Base-by-base conservation (phyloP, 2,329 filamentous ascomycete genomes). In the Hypoxylon sp. region DNA sequence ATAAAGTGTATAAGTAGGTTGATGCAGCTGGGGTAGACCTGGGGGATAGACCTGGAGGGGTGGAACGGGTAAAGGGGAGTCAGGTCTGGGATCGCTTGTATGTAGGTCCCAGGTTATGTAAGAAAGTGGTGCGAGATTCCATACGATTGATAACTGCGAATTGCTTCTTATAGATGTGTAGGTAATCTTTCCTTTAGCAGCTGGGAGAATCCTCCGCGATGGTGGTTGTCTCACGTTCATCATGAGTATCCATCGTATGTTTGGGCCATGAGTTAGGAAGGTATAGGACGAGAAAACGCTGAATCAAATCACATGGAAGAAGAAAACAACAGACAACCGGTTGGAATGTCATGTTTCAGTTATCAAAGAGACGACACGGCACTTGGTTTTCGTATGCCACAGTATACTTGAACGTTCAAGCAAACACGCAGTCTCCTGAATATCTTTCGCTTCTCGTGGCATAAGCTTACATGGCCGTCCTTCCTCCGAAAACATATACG, bases 141-240 rank as follows among this genome's bases (percentile, higher is more conserved):
- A 23, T 19, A 25, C 28, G 17, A 56, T 56, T 19, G 38, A 5
- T 7, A 28, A 34, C 6, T 14, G 7, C 19, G 17, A 11, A 32
- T 14, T 30, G n/a, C 2, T 14, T 14, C 38, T 10, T 32, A 23
- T 14, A 32, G 6, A 30, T 17, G 23, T 30, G 45, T 13, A 17
- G 13, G 23, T 7, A n/a, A 11, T 43, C 11, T 5, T 17, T 21
- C n/a, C n/a, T 19, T 19, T 43, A 10, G 7, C 10, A 11, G 19
- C 10, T 3, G 17, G 38, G n/a, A 43, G 38, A 17, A 4, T 9
- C 21, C 38, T 49, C 46, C 13, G 46, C 5, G 0, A 30, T 32
- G 52, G 9, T 23, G 25, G 23, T 45, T 56, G 21, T 45, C 52
- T 56, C 17, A 56, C 38, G 52, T 56, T 46, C 5, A 23, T 56